phyloP scores from a whole-genome alignment of 108 stramenopile species.

The Pseudonitzschia pungens region DNA sequence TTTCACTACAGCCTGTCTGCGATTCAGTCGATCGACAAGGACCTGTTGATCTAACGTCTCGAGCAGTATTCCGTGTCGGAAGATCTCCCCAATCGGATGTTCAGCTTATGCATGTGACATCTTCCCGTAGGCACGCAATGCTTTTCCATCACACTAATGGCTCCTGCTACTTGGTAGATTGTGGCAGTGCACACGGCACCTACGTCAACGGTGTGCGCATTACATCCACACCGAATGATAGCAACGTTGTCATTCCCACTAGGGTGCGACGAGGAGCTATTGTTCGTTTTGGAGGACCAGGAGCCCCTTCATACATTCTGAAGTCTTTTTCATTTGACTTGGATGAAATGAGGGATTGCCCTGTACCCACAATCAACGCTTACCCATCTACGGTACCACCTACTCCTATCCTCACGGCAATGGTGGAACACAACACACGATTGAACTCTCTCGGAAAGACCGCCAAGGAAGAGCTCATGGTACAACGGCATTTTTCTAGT shows the following conservation, averaged over 20 bases:
- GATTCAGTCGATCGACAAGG: conserved; percentile 54
- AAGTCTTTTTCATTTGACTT: conserved; percentile 68
- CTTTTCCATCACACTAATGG: conserved; percentile 86
- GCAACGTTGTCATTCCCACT: conserved; percentile 59
- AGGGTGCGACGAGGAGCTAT: conserved; percentile 69
- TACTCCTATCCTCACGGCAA: conserved; percentile 15
- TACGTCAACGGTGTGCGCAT: conserved; percentile 72
- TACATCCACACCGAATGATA: conserved; percentile 37
- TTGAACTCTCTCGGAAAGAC: conserved; percentile 40
- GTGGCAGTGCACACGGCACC: conserved; percentile 80
- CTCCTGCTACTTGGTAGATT: conserved; percentile 80
- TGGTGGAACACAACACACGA: conserved; percentile 51
- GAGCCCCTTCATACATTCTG: conserved; percentile 75
- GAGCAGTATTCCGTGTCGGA: conserved; percentile 65
- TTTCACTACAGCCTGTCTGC: conserved; percentile 62
- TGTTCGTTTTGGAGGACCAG: conserved; percentile 80
- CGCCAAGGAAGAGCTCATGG: conserved; percentile 24
- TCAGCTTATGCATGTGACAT: conserved; percentile 66
- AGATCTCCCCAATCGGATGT: conserved; percentile 71
- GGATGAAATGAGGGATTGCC: conserved; percentile 27
- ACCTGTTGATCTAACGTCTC: conserved; percentile 63
- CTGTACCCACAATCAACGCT: background rate
- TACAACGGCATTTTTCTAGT: conserved; percentile 21
- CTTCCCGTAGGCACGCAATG: conserved; percentile 75
- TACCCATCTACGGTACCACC: conserved; percentile 5